phyloP scores from a whole-genome alignment of 306 rosid species.

The Notholithocarpus densiflorus region DNA sequence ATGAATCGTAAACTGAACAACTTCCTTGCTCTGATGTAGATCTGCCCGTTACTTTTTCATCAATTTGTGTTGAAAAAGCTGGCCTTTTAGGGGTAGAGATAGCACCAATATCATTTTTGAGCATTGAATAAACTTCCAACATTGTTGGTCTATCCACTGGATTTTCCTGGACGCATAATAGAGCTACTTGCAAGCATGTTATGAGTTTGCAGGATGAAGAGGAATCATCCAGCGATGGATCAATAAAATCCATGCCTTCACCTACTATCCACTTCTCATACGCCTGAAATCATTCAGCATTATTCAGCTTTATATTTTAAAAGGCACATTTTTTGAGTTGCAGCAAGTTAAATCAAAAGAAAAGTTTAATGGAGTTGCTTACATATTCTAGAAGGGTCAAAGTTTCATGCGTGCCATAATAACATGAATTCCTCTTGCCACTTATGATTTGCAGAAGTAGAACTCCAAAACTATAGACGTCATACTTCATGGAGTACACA shows the following conservation, averaged over 20 bases:
- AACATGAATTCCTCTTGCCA: constrained; percentile 7
- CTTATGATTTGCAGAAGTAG: constrained; percentile 42
- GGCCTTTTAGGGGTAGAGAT: constrained; percentile 18
- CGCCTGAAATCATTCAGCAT: constrained; percentile 30
- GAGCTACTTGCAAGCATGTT: constrained; percentile 35
- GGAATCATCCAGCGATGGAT: constrained; percentile 28
- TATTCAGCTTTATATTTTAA: too few species aligned
- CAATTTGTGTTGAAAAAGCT: constrained; percentile 19
- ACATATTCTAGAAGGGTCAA: constrained; percentile 28
- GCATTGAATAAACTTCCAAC: constrained; percentile 32
- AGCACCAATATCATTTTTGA: constrained; percentile 15
- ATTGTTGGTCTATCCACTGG: constrained; percentile 34
- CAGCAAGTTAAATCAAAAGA: background rate
- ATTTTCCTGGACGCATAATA: constrained; percentile 34
- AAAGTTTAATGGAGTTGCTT: background rate
- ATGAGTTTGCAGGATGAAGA: constrained; percentile 18
- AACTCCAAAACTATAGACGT: background rate
- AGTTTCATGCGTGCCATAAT: constrained; percentile 15
- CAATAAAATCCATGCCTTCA: constrained; percentile 23
- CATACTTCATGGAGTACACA: constrained; percentile 13
- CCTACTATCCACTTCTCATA: constrained; percentile 32
- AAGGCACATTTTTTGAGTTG: background rate
- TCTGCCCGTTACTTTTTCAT: background rate
- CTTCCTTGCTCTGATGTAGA: background rate
- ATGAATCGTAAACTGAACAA: constrained; percentile 6